These are phyloP conservation scores for Microsporum canis DNA, from an alignment of 2,329 filamentous ascomycete genomes.

Conservation along the genomic window DNA sequence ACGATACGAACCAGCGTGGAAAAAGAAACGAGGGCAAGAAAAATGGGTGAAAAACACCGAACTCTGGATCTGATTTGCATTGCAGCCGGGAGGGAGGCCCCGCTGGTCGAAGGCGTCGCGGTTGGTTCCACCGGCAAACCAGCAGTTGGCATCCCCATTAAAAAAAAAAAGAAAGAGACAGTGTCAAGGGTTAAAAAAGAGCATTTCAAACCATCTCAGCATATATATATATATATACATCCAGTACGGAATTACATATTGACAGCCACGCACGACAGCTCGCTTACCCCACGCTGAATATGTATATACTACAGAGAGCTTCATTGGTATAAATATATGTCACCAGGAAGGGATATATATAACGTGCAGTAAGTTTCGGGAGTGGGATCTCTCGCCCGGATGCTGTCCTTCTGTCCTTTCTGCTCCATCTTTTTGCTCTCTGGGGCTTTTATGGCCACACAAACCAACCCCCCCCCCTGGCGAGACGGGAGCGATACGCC, in stretches of 20 bases:
- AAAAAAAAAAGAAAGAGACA: background rate
- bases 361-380: background rate
- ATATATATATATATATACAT: background rate
- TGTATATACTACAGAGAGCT: background rate
- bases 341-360: background rate
- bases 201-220: background rate
- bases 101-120: constrained; percentile 1
- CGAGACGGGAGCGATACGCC: background rate
- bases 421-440: background rate
- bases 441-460: background rate
- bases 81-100: constrained; percentile 5
- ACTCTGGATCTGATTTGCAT: constrained; percentile 4
- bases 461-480: background rate
- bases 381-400: background rate
- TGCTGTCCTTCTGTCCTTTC: background rate
- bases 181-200: background rate
- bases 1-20: background rate
- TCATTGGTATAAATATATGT: background rate
- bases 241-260: too few relatives aligned
- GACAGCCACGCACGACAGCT: background rate
- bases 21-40: background rate
- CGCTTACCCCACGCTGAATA: background rate
- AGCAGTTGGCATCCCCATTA: background rate
- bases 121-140: constrained; percentile 2
- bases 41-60: background rate